phyloP scores from a whole-genome alignment of 192 early-diverging fungal genomes.

The Entomortierella lignicola region DNA sequence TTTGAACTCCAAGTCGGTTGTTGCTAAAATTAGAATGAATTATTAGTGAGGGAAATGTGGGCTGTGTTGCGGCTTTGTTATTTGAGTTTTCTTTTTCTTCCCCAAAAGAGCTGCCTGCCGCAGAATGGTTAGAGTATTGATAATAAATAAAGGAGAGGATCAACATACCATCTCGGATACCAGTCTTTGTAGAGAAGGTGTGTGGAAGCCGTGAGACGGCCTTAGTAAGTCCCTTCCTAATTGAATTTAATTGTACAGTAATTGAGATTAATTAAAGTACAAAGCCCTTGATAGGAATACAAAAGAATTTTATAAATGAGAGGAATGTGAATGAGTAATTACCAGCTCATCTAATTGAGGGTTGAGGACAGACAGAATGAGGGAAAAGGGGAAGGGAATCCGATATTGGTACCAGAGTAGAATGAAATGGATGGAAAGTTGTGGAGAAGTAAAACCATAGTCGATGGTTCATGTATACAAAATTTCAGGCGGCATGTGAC shows the following conservation, averaged over 20 bases:
- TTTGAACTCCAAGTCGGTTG: constrained; percentile 47
- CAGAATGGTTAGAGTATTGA: background rate
- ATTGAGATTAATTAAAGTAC: no score
- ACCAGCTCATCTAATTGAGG: no score
- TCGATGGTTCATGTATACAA: no score
- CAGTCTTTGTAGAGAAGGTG: constrained; percentile 49
- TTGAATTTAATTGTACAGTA: background rate
- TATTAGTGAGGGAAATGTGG: background rate
- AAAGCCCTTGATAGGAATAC: no score
- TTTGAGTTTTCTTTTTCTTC: background rate
- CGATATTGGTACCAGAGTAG: no score
- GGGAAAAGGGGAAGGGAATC: no score
- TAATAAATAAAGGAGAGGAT: background rate
- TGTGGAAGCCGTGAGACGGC: constrained; percentile 51
- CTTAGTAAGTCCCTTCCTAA: constrained; percentile 53
- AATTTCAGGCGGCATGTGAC: no score
- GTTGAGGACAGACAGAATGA: no score
- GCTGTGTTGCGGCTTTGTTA: constrained; percentile 7
- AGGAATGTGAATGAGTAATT: no score
- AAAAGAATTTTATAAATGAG: no score
- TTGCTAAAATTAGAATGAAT: constrained; percentile 14
- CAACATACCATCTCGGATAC: constrained; percentile 46
- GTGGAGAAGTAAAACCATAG: no score
- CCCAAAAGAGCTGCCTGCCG: background rate
- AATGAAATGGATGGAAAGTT: no score